A percentile compares a stretch with the other conserved stretches of the same genome.
Evolutionary conservation across 129 eudicot species (phyloP).

Genomic region (Heracleum sosnowskyi): DNA sequence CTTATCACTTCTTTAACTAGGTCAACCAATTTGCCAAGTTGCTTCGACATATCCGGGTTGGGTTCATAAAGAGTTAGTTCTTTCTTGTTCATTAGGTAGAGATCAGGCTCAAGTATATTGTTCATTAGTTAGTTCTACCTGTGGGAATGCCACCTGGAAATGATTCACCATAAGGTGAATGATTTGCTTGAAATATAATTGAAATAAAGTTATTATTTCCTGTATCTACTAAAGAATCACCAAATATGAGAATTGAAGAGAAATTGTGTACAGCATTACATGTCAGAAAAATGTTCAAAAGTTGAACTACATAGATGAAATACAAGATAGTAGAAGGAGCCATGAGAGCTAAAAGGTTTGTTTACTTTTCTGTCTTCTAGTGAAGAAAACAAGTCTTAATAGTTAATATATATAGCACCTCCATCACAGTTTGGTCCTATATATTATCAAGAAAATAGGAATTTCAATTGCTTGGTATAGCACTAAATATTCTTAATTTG

Average conservation of each 20-base stretch:
- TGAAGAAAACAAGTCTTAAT: no score
- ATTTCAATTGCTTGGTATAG: not conserved
- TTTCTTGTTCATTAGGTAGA: not conserved
- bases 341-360: not conserved
- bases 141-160: not conserved
- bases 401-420: not conserved
- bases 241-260: slow-evolving; percentile 11
- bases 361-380: not conserved
- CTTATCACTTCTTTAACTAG: not conserved
- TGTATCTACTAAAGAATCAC: slow-evolving; percentile 16
- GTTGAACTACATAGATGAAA: not conserved
- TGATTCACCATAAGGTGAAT: slow-evolving; percentile 7
- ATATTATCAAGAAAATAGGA: no score
- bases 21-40: not conserved
- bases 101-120: not conserved
- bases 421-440: no score
- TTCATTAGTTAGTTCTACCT: no score
- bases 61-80: not conserved
- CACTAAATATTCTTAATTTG: not conserved
- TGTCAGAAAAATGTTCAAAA: not conserved
- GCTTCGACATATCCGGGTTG: not conserved
- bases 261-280: not conserved
- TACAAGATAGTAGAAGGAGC: not conserved
- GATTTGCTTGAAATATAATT: not conserved
- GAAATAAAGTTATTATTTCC: slow-evolving; percentile 11